Conservation (phyloP, 2,329 filamentous ascomycete genomes). For the Epichloe gansuensis region DNA sequence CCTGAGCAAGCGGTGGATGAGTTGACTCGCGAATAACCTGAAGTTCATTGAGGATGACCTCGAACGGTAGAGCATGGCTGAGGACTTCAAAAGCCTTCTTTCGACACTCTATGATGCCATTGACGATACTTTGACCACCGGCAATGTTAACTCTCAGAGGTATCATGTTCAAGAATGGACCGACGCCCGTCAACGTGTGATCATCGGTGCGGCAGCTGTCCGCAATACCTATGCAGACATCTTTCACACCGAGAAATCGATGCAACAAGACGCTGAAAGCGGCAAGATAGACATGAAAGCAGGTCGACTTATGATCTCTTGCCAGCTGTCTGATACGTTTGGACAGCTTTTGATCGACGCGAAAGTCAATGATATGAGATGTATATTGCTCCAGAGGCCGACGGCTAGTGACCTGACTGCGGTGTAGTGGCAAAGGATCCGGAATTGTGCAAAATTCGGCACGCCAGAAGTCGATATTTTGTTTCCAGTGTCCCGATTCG, state of each 20-base stretch:
- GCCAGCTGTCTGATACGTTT: background rate
- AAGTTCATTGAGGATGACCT: constrained; percentile 30
- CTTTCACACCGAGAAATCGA: constrained; percentile 17
- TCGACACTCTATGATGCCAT: constrained; percentile 8
- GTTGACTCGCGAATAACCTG: constrained; percentile 23
- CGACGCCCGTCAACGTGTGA: constrained; percentile 20
- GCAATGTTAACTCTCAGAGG: constrained; percentile 26
- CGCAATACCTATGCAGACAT: constrained; percentile 35
- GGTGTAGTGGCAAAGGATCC: background rate
- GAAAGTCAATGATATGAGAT: background rate
- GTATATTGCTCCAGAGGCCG: background rate
- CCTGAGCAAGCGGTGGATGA: constrained; percentile 33
- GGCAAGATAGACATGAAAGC: constrained; percentile 35
- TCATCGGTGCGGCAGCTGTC: constrained; percentile 22
- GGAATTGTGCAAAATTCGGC: background rate
- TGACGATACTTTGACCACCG: constrained; percentile 8
- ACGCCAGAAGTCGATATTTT: background rate
- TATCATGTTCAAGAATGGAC: constrained; percentile 36
- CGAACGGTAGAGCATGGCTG: constrained; percentile 27
- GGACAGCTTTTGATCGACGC: background rate
- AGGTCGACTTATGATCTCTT: constrained; percentile 5
- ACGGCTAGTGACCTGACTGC: background rate
- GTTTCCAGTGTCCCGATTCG: background rate
- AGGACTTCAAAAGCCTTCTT: constrained; percentile 21
- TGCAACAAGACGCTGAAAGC: constrained; percentile 25